Evolutionary conservation across 768 basidiomycete genomes (phyloP), one percentile per base, ranked within the genome.

Genomic region (Suillus placidus): DNA sequence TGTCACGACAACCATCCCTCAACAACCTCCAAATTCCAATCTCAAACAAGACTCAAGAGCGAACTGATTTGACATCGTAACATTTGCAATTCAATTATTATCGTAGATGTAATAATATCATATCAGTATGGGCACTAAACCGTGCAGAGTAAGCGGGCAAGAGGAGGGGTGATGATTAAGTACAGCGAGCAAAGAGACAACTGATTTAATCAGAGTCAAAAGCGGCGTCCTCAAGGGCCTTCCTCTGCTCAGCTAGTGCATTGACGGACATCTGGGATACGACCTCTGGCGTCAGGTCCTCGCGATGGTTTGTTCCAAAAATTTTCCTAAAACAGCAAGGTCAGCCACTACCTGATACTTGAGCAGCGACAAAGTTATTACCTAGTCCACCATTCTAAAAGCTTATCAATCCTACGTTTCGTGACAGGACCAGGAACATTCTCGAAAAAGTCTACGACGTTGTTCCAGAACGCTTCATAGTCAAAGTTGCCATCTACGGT

Each of bases 371-470:
- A n/a, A 55, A 12, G 20, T 10, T 2, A 0, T 62, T 34, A 71
- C 69, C 30, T 23, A 9, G 66, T 62, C 69, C 68, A 69, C 68
- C 64, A 70, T 18, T 45, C 35, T 4, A 72, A 62, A 2, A 72
- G 65, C 0, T 62, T 61, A 0, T 35, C 10, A 0, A 54, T 34
- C 7, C 23, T 49, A 13, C 23, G 20, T 32, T 23, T 9, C 2
- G 42, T 32, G 6, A 32, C 35, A 14, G 68, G 38, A 1, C 18
- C 16, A 0, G 66, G 63, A 12, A 12, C 4, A 6, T 20, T 10
- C 45, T 72, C 68, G 23, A 72, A 72, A 54, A 55, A 68, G n/a
- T 71, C 51, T 7, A 70, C 47, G 2, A 72, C 56, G 8, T 64
- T 66, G n/a, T 66, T 38, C 32, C 71, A 72, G 18, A 72, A 70